These are phyloP conservation scores for Erysimum pusillum DNA, from an alignment of 441 rosid species.

Conservation along the genomic window DNA sequence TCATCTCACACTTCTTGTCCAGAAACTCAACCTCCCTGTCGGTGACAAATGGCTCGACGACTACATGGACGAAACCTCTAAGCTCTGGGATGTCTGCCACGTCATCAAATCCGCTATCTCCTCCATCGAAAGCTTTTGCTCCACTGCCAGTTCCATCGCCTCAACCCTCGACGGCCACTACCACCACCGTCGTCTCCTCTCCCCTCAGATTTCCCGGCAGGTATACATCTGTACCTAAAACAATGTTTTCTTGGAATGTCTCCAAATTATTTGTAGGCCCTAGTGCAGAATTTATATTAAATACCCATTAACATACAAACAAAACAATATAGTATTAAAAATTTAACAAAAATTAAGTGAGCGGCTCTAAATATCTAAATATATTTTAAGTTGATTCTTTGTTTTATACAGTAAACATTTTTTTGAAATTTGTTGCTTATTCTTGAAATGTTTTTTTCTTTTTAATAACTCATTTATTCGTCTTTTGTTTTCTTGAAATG, in stretches of 20 bases:
- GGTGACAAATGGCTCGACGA: slow-evolving; percentile 98
- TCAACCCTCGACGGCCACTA: slow-evolving; percentile 69
- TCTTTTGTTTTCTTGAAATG: too few relatives aligned
- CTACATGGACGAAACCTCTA: slow-evolving; percentile 96
- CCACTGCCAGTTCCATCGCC: slow-evolving; percentile 67
- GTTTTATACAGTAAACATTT: not conserved
- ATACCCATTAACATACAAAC: not conserved
- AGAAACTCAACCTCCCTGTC: slow-evolving; percentile 85
- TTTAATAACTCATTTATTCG: not conserved
- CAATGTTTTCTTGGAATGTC: not conserved
- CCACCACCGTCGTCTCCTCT: slow-evolving; percentile 61
- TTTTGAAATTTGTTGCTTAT: not conserved
- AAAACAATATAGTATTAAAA: not conserved
- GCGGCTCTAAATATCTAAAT: not conserved
- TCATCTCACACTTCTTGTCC: slow-evolving; percentile 79
- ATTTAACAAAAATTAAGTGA: not conserved
- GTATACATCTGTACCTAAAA: slow-evolving; percentile 35
- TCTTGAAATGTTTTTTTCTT: not conserved
- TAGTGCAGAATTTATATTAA: not conserved
- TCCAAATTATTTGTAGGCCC: not conserved
- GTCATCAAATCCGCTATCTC: slow-evolving; percentile 83
- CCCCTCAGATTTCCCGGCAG: slow-evolving; percentile 80
- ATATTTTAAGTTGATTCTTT: not conserved
- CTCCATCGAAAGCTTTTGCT: slow-evolving; percentile 74
- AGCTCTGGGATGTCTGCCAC: slow-evolving; percentile 92